phyloP scores from a whole-genome alignment of 805 yeast genomes.

The Cyberlindnera americana region DNA sequence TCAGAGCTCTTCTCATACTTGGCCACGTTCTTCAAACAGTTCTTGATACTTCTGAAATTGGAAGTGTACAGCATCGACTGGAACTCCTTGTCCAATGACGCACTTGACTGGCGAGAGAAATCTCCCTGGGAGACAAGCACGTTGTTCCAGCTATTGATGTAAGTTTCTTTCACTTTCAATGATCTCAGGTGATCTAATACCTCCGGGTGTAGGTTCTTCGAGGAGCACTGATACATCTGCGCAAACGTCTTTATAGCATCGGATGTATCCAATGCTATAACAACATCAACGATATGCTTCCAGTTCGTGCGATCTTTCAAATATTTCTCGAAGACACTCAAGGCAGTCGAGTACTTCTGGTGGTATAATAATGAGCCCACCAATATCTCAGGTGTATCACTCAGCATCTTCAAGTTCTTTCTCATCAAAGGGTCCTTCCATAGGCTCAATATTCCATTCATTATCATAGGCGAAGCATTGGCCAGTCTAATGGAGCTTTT shows the following conservation, averaged over 20 bases:
- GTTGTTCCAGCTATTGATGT: slow-evolving; percentile 19
- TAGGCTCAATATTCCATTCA: slow-evolving; percentile 11
- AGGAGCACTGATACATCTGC: slow-evolving; percentile 8
- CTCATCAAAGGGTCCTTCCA: slow-evolving; percentile 2
- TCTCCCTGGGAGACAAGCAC: slow-evolving; percentile 16
- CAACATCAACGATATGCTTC: slow-evolving; percentile 15
- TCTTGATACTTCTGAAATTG: slow-evolving; percentile 16
- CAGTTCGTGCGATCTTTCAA: slow-evolving; percentile 11
- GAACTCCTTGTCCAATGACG: slow-evolving; percentile 13
- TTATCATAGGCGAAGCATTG: slow-evolving; percentile 14
- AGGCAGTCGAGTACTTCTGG: slow-evolving; percentile 13
- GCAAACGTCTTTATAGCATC: slow-evolving; percentile 9
- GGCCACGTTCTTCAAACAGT: slow-evolving; percentile 14
- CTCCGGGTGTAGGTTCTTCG: slow-evolving; percentile 2
- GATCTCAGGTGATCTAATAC: slow-evolving; percentile 13
- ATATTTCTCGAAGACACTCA: slow-evolving; percentile 3
- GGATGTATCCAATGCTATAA: slow-evolving; percentile 6
- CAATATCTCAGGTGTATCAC: slow-evolving; percentile 14
- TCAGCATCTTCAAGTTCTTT: slow-evolving; percentile 7
- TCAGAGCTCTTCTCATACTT: not conserved
- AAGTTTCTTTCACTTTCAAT: slow-evolving; percentile 8
- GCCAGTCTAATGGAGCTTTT: slow-evolving; percentile 14
- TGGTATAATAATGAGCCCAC: slow-evolving; percentile 18
- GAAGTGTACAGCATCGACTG: slow-evolving; percentile 12
- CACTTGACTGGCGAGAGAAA: slow-evolving; percentile 16